Conservation (phyloP, 331 rosid species). For the Pyracantha coccinea region DNA sequence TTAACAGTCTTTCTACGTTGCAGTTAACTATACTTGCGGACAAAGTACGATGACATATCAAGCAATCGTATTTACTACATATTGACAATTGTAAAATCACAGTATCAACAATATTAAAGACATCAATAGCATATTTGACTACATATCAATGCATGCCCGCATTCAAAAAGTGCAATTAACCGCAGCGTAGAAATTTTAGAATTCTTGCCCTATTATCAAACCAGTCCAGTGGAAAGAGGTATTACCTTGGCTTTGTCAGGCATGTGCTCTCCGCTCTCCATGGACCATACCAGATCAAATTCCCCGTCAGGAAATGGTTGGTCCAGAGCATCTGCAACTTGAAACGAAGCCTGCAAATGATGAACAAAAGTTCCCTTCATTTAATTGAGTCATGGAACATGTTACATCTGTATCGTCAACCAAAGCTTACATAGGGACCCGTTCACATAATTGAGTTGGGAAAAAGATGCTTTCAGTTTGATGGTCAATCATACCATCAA, state of each 20-base stretch:
- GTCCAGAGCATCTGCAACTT: conserved; percentile 58
- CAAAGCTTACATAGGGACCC: neutral
- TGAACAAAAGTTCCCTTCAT: neutral
- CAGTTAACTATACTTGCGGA: neutral
- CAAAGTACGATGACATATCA: neutral
- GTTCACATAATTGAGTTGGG: no score
- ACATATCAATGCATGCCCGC: no score
- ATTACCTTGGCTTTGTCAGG: conserved; percentile 80
- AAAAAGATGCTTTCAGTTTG: no score
- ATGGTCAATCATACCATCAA: no score
- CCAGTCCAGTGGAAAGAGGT: neutral
- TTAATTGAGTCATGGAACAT: neutral
- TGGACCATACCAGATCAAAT: conserved; percentile 84
- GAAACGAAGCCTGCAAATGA: conserved; percentile 48
- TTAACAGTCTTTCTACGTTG: neutral
- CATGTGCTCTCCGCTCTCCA: conserved; percentile 99
- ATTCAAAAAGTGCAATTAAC: neutral
- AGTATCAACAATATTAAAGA: no score
- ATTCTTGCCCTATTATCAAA: neutral
- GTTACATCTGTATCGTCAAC: neutral
- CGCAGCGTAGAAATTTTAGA: no score
- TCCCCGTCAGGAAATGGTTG: conserved; percentile 46
- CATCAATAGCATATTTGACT: neutral
- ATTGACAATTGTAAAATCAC: no score
- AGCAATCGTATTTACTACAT: no score